Conservation (phyloP, 1,284 basidiomycete species). For the Ustilago sp. region DNA sequence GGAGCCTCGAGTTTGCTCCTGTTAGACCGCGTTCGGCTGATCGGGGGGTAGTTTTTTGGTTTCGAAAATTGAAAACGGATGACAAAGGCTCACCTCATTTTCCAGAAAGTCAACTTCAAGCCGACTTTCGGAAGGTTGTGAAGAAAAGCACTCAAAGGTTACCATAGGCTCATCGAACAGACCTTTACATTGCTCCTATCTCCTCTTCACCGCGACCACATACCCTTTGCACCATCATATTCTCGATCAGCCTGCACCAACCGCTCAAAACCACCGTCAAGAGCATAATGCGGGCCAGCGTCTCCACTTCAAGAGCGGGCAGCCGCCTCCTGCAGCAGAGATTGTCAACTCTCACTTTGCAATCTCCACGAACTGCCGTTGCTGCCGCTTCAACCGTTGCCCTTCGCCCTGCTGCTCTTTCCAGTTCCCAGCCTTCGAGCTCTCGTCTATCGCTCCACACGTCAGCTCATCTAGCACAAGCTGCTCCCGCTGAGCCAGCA, state of each 20-base stretch:
- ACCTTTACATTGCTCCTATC: neutral
- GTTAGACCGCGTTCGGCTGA: too few species aligned
- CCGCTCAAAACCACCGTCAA: neutral
- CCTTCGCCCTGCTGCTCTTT: constrained; percentile 9
- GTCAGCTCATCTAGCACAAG: constrained; percentile 22
- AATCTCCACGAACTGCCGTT: constrained; percentile 20
- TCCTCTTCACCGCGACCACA: neutral
- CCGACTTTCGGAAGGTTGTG: constrained; percentile 4
- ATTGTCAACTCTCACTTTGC: constrained; percentile 27
- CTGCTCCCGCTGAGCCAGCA: constrained; percentile 19
- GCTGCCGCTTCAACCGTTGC: constrained; percentile 15
- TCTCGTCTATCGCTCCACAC: constrained; percentile 31
- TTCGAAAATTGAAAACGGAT: neutral
- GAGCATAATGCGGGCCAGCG: constrained; percentile 26
- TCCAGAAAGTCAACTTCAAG: neutral
- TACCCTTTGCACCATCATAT: neutral
- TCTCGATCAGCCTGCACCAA: neutral
- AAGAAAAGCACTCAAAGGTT: constrained; percentile 27
- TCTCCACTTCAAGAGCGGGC: constrained; percentile 30
- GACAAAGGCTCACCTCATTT: constrained; percentile 34
- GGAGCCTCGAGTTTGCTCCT: too few species aligned
- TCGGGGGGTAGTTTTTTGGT: too few species aligned
- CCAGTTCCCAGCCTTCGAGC: constrained; percentile 3
- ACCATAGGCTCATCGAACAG: neutral
- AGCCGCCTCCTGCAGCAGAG: constrained; percentile 44